Evolutionary conservation across 1,284 basidiomycete species (phyloP), one percentile per base, ranked within the genome.

Genomic region (Pseudozyma tsukubaensis): DNA sequence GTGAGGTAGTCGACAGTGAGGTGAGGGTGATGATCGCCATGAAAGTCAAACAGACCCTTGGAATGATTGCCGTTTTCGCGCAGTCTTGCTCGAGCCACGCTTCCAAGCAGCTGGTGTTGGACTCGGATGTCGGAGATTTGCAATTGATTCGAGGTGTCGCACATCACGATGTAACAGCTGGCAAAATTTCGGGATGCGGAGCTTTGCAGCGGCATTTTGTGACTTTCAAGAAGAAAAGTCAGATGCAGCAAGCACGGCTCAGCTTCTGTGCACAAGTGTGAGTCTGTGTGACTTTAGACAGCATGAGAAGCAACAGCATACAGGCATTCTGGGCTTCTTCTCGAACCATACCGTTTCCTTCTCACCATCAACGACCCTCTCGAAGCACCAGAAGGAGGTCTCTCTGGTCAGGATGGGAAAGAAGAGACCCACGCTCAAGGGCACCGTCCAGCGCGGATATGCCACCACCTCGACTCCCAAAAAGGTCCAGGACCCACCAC

Each of bases 401-500:
- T 18, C 14, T 12, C 12, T 5, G 34, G 39, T 44, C 50, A 55
- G 18, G 42, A 73, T 73, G 71, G 71, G 71, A 47, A 83, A 81
- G 56, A 83, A 83, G 65, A 82, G 79, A 64, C 75, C 79, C 14
- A 69, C 77, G 59, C 74, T 83, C 45, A 83, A 83, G 48, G 52
- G 73, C 50, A 76, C 51, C 43, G 69, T 75, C 51, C 74, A 79
- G 52, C 79, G 83, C 24, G 83, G 83, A 19, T 84, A 83, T 67
- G 83, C 83, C 11, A 84, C 83, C 45, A 82, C 81, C 3, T 97
- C 94, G 29, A 89, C 91, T 50, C 93, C 91, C 58, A 96, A 76
- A 48, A 80, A 92, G 88, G 95, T 93, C 86, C 86, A 87, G 45
- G 84, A 86, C 21, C 86, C 86, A n/a, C 70, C 64, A 36, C 54